Base-by-base conservation (phyloP, 441 rosid species). In the Gossypium davidsonii region DNA sequence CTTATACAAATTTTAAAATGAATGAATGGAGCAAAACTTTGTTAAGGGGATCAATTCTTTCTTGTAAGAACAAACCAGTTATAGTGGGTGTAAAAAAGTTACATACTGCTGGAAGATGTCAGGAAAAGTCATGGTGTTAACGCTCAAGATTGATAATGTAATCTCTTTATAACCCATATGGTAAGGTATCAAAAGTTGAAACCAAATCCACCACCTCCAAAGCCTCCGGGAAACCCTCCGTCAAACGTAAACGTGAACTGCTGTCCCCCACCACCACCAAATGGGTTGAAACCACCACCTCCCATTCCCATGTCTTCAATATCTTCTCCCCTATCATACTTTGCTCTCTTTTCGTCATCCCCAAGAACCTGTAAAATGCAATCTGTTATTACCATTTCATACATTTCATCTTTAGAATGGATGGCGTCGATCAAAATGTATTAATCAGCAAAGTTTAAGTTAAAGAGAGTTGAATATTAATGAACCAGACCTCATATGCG, bases 261-360 rank as follows among this genome's bases (percentile, higher is more conserved):
- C 59, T 89, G 91, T 15, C 97, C 97, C 23, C 93, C 96, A 26
- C 90, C 87, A 6, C 91, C 86, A 57, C 93, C 94, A 73, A 88
- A 90, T 1, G 91, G 92, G 81, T 88, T 88, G 82, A 84, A 90
- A 76, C 90, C 82, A 3, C 85, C 91, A 18, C 25, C 58, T 18
- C 95, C 99, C 90, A 87, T 90, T 48, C 96, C 93, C 87, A 84
- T 88, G 15, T 90, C 99, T 67, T 91, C 97, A 14, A 91, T 77
- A 77, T 94, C 99, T 81, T 94, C 99, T 75, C 99, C 99, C 80
- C 94, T 86, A 78, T 95, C 98, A 69, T 74, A 95, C 80, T 96
- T 91, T 9, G 88, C 62, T 12, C 97, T 90, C 77, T 95, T 95
- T 51, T 95, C 97, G n/a, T 95, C 99, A 60, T 95, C 98, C 67